Conservation (phyloP, 148 eudicot species). For the Drosera capensis region DNA sequence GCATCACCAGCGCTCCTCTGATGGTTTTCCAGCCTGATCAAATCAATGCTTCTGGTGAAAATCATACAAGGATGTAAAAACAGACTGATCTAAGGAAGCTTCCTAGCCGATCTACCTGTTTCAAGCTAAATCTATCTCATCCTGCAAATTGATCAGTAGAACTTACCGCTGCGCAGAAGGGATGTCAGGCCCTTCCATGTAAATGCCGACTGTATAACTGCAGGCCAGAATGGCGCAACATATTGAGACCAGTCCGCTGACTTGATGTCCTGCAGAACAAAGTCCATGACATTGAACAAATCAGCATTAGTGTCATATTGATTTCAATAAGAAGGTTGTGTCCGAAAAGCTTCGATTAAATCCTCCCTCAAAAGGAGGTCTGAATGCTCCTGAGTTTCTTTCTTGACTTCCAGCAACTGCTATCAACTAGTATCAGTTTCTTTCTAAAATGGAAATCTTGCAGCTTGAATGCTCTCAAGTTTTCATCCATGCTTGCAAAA, state of each 20-base stretch:
- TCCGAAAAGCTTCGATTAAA: neutral
- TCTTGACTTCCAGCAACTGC: no score
- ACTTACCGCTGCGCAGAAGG: slow-evolving; percentile 56
- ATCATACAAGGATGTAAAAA: neutral
- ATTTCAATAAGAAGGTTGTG: neutral
- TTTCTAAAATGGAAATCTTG: no score
- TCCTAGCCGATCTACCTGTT: neutral
- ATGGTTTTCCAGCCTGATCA: slow-evolving; percentile 86
- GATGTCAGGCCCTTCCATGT: slow-evolving; percentile 88
- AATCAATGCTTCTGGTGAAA: neutral
- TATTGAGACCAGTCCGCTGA: slow-evolving; percentile 75
- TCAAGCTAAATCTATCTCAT: neutral
- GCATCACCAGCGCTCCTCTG: slow-evolving; percentile 87
- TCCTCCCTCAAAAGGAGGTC: neutral
- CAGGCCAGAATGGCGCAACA: slow-evolving; percentile 98
- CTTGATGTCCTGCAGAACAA: slow-evolving; percentile 55
- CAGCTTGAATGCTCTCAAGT: neutral
- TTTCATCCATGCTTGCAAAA: neutral
- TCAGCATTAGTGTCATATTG: neutral
- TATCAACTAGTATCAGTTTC: no score
- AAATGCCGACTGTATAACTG: slow-evolving; percentile 79
- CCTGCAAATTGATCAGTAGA: neutral
- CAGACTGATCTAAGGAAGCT: neutral
- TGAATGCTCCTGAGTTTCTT: no score
- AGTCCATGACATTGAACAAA: neutral